These are phyloP conservation scores for Alternaria postmessia DNA, from an alignment of 2,329 filamentous ascomycete species.

Conservation along the genomic window DNA sequence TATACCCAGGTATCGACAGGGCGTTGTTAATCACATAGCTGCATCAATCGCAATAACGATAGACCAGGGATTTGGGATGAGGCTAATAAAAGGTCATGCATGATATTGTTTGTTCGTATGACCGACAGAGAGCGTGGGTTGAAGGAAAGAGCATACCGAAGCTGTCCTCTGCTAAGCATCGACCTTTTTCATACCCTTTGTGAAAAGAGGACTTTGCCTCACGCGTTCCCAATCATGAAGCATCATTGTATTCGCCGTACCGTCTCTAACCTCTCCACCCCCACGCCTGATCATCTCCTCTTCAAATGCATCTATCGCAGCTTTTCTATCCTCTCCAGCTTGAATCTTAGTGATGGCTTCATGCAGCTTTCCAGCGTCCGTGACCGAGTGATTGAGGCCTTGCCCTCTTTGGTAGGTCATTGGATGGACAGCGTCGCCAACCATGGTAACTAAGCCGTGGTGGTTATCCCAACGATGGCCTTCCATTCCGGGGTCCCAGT, in stretches of 20 bases:
- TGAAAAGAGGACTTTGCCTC: slow-evolving; percentile 45
- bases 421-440: slow-evolving; percentile 53
- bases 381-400: slow-evolving; percentile 59
- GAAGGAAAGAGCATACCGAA: background rate
- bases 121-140: background rate
- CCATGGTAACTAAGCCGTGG: slow-evolving; percentile 47
- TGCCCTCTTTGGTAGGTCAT: slow-evolving; percentile 59
- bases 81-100: background rate
- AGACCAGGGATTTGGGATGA: background rate
- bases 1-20: background rate
- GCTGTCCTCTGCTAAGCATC: background rate
- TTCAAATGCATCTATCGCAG: slow-evolving; percentile 53
- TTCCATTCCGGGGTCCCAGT: slow-evolving; percentile 46
- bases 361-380: slow-evolving; percentile 54
- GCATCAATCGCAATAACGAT: background rate
- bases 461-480: slow-evolving; percentile 47
- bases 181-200: slow-evolving; percentile 35
- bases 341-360: slow-evolving; percentile 39
- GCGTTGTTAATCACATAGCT: background rate
- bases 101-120: background rate
- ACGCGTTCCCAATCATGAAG: slow-evolving; percentile 51
- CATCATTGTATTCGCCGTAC: slow-evolving; percentile 44
- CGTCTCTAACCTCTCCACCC: slow-evolving; percentile 43
- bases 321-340: slow-evolving; percentile 32
- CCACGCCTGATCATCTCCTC: slow-evolving; percentile 54